phyloP scores from a whole-genome alignment of 2,329 filamentous ascomycete genomes.

The Aspergillus fumigatiaffinis region DNA sequence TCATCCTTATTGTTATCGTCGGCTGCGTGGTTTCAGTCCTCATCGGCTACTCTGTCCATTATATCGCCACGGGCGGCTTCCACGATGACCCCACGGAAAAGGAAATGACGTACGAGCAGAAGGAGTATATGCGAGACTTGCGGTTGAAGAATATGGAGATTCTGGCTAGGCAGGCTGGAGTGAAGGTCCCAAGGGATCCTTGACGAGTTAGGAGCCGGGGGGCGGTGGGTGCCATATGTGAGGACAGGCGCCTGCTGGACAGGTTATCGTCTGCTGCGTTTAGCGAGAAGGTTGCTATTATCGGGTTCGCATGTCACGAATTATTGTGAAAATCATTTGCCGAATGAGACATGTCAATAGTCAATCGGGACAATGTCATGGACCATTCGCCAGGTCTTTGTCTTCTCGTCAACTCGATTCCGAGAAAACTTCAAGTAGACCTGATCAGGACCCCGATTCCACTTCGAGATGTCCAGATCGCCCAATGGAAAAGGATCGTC shows the following conservation, averaged over 20 bases:
- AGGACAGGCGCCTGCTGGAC: background rate
- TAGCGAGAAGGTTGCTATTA: no score
- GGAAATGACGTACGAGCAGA: conserved; percentile 22
- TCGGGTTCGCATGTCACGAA: background rate
- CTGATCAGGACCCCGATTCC: conserved; percentile 3
- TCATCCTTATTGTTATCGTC: conserved; percentile 14
- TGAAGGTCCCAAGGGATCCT: background rate
- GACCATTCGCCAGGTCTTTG: background rate
- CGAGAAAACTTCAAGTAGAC: conserved; percentile 2
- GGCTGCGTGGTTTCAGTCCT: conserved; percentile 25
- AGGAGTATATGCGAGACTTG: conserved; percentile 27
- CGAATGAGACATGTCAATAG: background rate
- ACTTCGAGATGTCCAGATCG: background rate
- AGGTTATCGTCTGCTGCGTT: no score
- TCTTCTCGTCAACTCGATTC: background rate
- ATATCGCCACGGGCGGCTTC: conserved; percentile 11
- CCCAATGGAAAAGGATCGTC: background rate
- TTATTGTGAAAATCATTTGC: background rate
- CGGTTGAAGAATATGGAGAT: conserved; percentile 20
- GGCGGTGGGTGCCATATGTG: no score
- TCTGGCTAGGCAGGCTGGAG: conserved; percentile 16
- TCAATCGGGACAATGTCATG: conserved; percentile 7
- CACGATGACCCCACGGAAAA: conserved; percentile 7
- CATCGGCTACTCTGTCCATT: conserved; percentile 26
- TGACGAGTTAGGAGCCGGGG: no score